Evolutionary conservation across 352 stramenopile species (phyloP), one percentile per base, ranked within the genome.

Genomic region (Globisporangium megalacanthum): DNA sequence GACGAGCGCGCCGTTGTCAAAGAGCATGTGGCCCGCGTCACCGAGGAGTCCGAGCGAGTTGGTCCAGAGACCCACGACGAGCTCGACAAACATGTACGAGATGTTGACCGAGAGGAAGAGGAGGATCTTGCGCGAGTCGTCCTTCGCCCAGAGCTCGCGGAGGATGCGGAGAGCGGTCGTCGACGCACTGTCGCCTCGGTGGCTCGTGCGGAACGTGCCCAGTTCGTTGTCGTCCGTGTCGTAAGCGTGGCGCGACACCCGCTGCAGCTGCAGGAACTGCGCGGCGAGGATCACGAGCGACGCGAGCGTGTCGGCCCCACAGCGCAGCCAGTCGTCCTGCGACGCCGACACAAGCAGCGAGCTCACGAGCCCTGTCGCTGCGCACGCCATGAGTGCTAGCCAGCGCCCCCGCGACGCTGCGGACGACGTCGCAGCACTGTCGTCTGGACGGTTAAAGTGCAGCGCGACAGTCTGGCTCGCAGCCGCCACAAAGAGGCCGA

Each of bases 11-110:
- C 78, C 72, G 44, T 94, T 93, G 68, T 96, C 87, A 58, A 93
- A 94, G 19, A 93, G 73, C 87, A 96, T 96, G 72, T 96, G 87
- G 4, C 85, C 86, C 15, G 87, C 87, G 53, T 96, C 87, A 15
- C 83, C 83, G 58, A 93, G 88, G 39, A 96, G 77, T 3, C 84
- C 87, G 19, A 96, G 69, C 29, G 87, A 93, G 57, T 94, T 93
- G 14, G 80, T 89, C 62, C 73, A 88, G 33, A 92, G 70, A n/a
- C 85, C 87, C 9, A 94, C 87, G 8, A 72, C 72, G 22, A 96
- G 71, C 51, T 96, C 87, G 33, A 96, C 72, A 49, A 95, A 82
- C 87, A 96, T 96, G 68, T 93, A 95, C 49, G 67, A 72, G 42
- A 93, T 68, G 61, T 91, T 92, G 35, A 89, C 72, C 9, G 71